Evolutionary conservation across 2,329 filamentous ascomycete species (phyloP).

Genomic region (Aotearoamyces nothofagi): DNA sequence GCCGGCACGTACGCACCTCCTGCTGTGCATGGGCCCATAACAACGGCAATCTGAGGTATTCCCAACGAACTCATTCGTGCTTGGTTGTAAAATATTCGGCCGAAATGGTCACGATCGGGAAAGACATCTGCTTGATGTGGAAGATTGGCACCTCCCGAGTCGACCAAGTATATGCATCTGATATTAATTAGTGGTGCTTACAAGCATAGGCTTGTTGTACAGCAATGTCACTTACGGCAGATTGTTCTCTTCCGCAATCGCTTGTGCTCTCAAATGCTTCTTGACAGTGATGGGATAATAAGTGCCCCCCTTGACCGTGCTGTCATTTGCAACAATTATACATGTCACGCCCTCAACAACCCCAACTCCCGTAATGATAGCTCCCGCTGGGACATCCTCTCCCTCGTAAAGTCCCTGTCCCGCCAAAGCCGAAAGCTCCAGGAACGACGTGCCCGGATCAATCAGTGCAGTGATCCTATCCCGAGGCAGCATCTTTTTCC

Average conservation of each 20-base stretch:
- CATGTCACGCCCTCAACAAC: slow-evolving; percentile 83
- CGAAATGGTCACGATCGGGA: slow-evolving; percentile 83
- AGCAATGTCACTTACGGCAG: slow-evolving; percentile 34
- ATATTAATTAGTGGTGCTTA: slow-evolving; percentile 2
- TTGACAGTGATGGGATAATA: slow-evolving; percentile 97
- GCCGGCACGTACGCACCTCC: slow-evolving; percentile 91
- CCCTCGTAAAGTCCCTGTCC: slow-evolving; percentile 75
- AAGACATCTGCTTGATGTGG: slow-evolving; percentile 94
- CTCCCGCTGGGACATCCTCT: slow-evolving; percentile 76
- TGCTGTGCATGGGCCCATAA: slow-evolving; percentile 95
- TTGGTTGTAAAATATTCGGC: slow-evolving; percentile 97
- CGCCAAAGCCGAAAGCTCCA: slow-evolving; percentile 88
- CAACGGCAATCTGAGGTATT: slow-evolving; percentile 85
- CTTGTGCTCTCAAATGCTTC: slow-evolving; percentile 88
- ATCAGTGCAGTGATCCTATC: slow-evolving; percentile 79
- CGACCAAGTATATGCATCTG: slow-evolving; percentile 86
- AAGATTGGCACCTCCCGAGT: slow-evolving; percentile 88
- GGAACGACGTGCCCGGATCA: slow-evolving; percentile 77
- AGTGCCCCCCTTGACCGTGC: slow-evolving; percentile 91
- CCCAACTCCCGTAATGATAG: slow-evolving; percentile 85
- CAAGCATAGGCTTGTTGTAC: too few relatives aligned
- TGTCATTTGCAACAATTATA: slow-evolving; percentile 90
- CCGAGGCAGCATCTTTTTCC: slow-evolving; percentile 88
- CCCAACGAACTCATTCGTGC: slow-evolving; percentile 79
- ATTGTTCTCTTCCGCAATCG: slow-evolving; percentile 77